A percentile compares a stretch with the other conserved stretches of the same genome.
These are phyloP conservation scores for Nothophytophthora sp. DNA, from an alignment of 352 stramenopile species.

Conservation along the genomic window DNA sequence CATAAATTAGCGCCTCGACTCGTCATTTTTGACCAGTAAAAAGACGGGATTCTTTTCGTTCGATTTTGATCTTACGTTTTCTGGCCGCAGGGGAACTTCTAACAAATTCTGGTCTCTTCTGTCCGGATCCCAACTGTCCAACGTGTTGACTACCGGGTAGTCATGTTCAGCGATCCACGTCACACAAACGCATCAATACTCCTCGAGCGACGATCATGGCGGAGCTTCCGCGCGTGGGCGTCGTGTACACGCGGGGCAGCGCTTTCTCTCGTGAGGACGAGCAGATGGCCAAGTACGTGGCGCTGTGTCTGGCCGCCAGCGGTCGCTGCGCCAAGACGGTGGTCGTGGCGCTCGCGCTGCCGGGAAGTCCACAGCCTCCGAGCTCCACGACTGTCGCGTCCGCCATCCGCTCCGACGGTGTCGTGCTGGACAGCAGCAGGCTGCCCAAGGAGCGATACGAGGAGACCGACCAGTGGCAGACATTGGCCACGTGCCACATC, in stretches of 20 bases:
- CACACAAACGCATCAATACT: no score
- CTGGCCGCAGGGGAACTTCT: no score
- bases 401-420: conserved; percentile 52
- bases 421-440: conserved; percentile 32
- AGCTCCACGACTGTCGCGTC: conserved; percentile 2
- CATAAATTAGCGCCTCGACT: no score
- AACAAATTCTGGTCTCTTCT: no score
- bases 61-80: no score
- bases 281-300: conserved; percentile 64
- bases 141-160: not conserved
- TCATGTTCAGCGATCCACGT: not conserved
- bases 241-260: conserved; percentile 62
- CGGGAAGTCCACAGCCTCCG: not conserved
- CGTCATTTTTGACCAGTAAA: no score
- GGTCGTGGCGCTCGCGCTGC: conserved; percentile 35
- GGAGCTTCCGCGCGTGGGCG: conserved; percentile 39
- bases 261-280: conserved; percentile 50
- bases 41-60: no score
- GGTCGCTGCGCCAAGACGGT: conserved; percentile 49
- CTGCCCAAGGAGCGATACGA: conserved; percentile 33
- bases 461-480: conserved; percentile 35
- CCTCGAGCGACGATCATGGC: conserved; percentile 1
- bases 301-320: conserved; percentile 51
- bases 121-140: no score
- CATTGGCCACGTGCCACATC: conserved; percentile 51